Evolutionary conservation across 495 filamentous ascomycete species (phyloP).

Genomic region (Trichocladium antarcticum): DNA sequence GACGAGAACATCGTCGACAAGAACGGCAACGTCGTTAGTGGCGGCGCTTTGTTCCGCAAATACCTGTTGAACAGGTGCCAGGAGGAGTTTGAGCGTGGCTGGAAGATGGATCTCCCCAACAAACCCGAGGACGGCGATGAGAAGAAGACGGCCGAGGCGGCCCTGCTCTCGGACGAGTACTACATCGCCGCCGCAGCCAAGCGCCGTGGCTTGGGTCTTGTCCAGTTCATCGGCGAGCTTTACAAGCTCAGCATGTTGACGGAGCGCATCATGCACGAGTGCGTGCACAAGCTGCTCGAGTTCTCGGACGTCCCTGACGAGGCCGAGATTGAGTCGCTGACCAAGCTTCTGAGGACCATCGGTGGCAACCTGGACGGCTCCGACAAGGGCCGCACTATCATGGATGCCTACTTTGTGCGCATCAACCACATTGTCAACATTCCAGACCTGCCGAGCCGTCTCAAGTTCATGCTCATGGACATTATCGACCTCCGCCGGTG

Average conservation of each 20-base stretch:
- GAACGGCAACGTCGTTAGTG: slow-evolving; percentile 71
- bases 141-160: slow-evolving; percentile 57
- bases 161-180: slow-evolving; percentile 92
- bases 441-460: slow-evolving; percentile 67
- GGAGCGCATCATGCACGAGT: slow-evolving; percentile 99
- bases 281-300: slow-evolving; percentile 91
- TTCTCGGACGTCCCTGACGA: slow-evolving; percentile 90
- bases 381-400: slow-evolving; percentile 68
- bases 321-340: slow-evolving; percentile 88
- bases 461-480: slow-evolving; percentile 95
- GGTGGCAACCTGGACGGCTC: slow-evolving; percentile 71
- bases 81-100: slow-evolving; percentile 97
- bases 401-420: slow-evolving; percentile 88
- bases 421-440: slow-evolving; percentile 71
- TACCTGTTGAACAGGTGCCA: slow-evolving; percentile 98
- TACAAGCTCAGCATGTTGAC: slow-evolving; percentile 99
- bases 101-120: slow-evolving; percentile 74
- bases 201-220: slow-evolving; percentile 89
- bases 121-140: slow-evolving; percentile 63
- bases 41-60: slow-evolving; percentile 91
- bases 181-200: slow-evolving; percentile 93
- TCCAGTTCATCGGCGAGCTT: slow-evolving; percentile 98
- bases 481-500: slow-evolving; percentile 67
- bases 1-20: slow-evolving; percentile 89
- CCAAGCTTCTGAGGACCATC: slow-evolving; percentile 83